These are phyloP conservation scores for Verbascum thapsus DNA, from an alignment of 257 asterid genomes.

Conservation along the genomic window DNA sequence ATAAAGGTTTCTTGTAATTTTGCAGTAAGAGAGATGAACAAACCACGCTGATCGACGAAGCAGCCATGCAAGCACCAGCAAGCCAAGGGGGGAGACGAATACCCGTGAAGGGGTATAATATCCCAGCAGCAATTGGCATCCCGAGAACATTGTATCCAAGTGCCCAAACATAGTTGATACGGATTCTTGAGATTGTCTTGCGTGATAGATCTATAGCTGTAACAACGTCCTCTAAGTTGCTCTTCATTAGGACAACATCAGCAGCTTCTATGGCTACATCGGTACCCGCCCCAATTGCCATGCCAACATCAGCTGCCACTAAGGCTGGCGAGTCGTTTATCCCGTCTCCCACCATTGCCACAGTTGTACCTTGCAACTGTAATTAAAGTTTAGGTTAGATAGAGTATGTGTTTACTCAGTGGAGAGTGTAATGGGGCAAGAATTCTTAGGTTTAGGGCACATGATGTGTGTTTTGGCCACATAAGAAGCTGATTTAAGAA, in stretches of 20 bases:
- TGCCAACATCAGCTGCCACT: conserved; percentile 91
- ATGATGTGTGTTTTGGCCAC: too few species aligned
- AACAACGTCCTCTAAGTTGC: conserved; percentile 83
- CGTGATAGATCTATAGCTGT: conserved; percentile 88
- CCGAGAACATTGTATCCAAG: conserved; percentile 86
- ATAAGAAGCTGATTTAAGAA: too few species aligned
- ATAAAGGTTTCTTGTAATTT: conserved; percentile 74
- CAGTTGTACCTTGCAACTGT: conserved; percentile 74
- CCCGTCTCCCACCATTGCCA: conserved; percentile 97
- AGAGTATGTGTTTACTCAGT: background rate
- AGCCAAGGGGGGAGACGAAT: conserved; percentile 94
- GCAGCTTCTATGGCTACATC: conserved; percentile 98
- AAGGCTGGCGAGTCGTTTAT: conserved; percentile 91
- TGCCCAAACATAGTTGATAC: conserved; percentile 84
- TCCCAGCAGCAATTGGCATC: conserved; percentile 92
- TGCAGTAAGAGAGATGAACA: conserved; percentile 84
- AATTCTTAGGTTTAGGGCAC: too few species aligned
- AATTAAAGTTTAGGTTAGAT: conserved; percentile 29
- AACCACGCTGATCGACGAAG: conserved; percentile 87
- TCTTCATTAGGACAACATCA: conserved; percentile 81
- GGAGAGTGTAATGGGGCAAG: too few species aligned
- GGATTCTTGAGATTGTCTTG: conserved; percentile 81
- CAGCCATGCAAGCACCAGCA: conserved; percentile 99
- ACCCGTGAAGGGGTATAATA: conserved; percentile 76
- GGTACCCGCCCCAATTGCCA: conserved; percentile 98